Conservation (phyloP, 306 rosid species). For the Casuarina cunninghamiana region DNA sequence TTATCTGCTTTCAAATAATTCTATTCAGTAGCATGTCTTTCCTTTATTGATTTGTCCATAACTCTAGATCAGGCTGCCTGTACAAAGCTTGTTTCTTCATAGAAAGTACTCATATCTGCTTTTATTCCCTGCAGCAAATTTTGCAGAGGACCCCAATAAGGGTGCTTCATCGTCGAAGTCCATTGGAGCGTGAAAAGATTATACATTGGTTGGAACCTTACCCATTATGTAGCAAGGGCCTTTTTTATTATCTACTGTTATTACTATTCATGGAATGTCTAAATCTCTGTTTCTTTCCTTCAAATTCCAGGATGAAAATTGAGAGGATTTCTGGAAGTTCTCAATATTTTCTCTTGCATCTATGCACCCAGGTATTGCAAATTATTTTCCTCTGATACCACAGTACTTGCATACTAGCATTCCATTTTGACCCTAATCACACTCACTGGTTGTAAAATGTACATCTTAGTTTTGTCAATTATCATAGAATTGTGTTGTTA, state of each 20-base stretch:
- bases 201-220: conserved; percentile 72
- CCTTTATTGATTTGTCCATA: neutral
- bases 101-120: neutral
- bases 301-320: conserved; percentile 69
- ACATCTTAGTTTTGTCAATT: neutral
- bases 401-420: neutral
- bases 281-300: conserved; percentile 25
- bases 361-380: conserved; percentile 79
- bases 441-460: neutral
- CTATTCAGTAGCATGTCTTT: neutral
- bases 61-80: neutral
- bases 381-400: conserved; percentile 2
- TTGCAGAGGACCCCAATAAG: conserved; percentile 89
- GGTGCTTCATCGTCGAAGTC: conserved; percentile 97
- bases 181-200: conserved; percentile 83
- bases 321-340: conserved; percentile 74
- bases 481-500: neutral
- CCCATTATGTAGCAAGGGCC: neutral
- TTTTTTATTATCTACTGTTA: conserved; percentile 8
- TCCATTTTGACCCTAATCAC: neutral
- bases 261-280: conserved; percentile 3
- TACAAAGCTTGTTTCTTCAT: neutral
- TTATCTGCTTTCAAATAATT: neutral
- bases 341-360: conserved; percentile 86
- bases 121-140: conserved; percentile 52